Percentiles rank a stretch among this genome's conserved stretches.
These are phyloP conservation scores for Haberlea rhodopensis DNA, from an alignment of 257 asterid genomes.

Conservation along the genomic window DNA sequence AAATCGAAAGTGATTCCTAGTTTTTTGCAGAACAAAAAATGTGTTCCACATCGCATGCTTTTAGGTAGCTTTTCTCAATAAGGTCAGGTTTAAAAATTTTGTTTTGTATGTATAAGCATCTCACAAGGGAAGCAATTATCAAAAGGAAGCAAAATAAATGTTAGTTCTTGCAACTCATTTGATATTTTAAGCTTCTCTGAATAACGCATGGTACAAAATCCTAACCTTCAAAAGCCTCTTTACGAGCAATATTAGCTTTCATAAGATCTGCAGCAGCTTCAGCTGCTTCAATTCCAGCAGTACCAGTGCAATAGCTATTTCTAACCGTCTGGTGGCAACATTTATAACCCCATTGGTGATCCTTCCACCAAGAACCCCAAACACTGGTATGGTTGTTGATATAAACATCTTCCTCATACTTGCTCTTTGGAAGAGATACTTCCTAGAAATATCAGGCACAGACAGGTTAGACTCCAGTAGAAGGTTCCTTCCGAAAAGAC, in stretches of 20 bases:
- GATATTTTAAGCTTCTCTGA: neutral
- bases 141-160: neutral
- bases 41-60: neutral
- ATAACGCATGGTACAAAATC: neutral
- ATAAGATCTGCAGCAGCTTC: slow-evolving; percentile 84
- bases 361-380: slow-evolving; percentile 99
- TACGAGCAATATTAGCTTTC: slow-evolving; percentile 91
- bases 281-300: slow-evolving; percentile 98
- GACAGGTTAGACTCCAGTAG: slow-evolving; percentile 21
- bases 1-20: neutral
- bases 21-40: neutral
- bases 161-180: neutral
- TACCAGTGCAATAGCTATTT: slow-evolving; percentile 88
- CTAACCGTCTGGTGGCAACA: slow-evolving; percentile 86
- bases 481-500: slow-evolving; percentile 14
- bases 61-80: neutral
- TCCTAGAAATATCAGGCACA: slow-evolving; percentile 49
- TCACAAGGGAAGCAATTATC: neutral
- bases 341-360: slow-evolving; percentile 93
- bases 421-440: slow-evolving; percentile 72
- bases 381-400: slow-evolving; percentile 74
- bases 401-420: slow-evolving; percentile 82
- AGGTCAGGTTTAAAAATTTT: neutral
- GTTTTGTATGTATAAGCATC: neutral
- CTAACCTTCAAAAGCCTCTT: slow-evolving; percentile 79